Percentiles rank a stretch among this genome's conserved stretches.
These are phyloP conservation scores for Paramecium primaurelia DNA, from an alignment of 73 alveolate genomes.

Conservation along the genomic window DNA sequence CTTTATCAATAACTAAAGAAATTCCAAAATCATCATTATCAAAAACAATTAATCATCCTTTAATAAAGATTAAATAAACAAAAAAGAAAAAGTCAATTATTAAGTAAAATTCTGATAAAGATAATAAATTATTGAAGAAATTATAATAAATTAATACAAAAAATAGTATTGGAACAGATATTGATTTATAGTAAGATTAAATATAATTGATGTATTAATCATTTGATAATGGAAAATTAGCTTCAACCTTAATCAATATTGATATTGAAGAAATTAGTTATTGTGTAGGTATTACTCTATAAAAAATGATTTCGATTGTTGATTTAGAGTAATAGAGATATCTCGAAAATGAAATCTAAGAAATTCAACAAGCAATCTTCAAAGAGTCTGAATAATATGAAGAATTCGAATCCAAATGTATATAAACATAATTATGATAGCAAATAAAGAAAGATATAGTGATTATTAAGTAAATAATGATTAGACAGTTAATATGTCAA, in stretches of 20 bases:
- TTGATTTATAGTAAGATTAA: background rate
- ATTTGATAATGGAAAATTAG: conserved; percentile 63
- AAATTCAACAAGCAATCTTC: background rate
- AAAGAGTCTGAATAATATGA: background rate
- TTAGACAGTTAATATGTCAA: background rate
- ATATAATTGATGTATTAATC: conserved; percentile 55
- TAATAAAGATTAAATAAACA: background rate
- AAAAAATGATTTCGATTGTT: background rate
- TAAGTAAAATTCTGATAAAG: background rate
- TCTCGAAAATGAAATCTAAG: background rate
- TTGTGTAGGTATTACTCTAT: conserved; percentile 60
- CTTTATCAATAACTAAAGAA: background rate
- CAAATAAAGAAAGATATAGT: background rate
- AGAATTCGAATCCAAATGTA: background rate
- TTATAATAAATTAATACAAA: background rate
- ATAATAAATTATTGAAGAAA: background rate
- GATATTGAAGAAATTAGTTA: conserved; percentile 70
- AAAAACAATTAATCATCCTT: background rate
- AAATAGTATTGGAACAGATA: background rate
- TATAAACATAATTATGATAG: background rate
- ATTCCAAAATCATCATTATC: background rate
- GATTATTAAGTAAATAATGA: background rate
- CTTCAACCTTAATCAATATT: conserved; percentile 63
- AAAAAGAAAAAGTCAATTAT: background rate
- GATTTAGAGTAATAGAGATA: background rate